Evolutionary conservation across 2,329 filamentous ascomycete genomes (phyloP), one percentile per base, ranked within the genome.

Genomic region (Exophiala dermatitidis): DNA sequence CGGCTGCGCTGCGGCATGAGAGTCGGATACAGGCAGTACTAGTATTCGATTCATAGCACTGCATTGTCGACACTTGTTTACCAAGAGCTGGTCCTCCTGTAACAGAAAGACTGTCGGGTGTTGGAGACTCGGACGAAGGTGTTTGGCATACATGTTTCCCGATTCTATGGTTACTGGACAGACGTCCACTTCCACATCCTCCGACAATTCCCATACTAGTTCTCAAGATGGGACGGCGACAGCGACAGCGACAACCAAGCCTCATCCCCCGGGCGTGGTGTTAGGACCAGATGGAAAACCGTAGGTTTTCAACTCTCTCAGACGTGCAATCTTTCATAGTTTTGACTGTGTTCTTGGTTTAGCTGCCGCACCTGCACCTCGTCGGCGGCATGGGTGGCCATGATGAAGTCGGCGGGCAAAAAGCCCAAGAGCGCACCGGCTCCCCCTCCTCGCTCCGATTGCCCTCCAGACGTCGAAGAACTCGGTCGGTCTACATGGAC

Each of bases 401-500:
- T 77, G 50, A 72, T 70, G 48, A 74, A 69, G 60, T 64, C 69
- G 31, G 52, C 65, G 12, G 60, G 54, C 40, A 57, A 57, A 63
- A 43, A 59, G 61, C 30, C 56, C 29, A 48, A 64, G 38, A 38
- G 61, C 3, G 56, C 53, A 29, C 46, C 63, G 45, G 6, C 59
- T 32, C 50, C 55, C 54, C 47, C 62, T 33, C 58, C 59, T 4
- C 50, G 38, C 5, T 41, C 71, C 53, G 86, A 95, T 70, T 97
- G 91, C 67, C 93, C 93, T 0, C 86, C 93, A 1, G 90, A 97
- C 67, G 88, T 96, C 60, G 89, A 95, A 67, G 73, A 77, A 10
- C 83, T 98, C 3, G 93, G 93, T 46, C 87, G 90, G 58, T 84
- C 84, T 56, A 88, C 89, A 8, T 98, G 93, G 93, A 96, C 90